Conservation (phyloP, 2,329 filamentous ascomycete species). For the Trichophyton mentagrophytes region DNA sequence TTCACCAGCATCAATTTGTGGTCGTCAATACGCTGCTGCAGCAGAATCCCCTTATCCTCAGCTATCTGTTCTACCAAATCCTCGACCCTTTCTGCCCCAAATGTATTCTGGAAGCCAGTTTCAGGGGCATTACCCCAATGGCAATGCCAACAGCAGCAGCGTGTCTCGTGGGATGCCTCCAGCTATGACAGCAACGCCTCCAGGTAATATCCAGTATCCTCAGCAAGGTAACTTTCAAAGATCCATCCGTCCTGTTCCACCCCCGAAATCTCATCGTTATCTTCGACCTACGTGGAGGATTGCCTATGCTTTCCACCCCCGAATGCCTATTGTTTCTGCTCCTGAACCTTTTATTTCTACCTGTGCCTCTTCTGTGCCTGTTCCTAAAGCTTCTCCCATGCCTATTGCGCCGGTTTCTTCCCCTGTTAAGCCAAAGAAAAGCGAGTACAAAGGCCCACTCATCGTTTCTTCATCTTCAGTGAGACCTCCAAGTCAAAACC, state of each 20-base stretch:
- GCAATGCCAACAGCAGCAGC: neutral
- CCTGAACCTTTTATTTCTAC: neutral
- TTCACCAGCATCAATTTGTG: neutral
- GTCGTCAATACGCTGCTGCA: neutral
- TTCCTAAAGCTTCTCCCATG: neutral
- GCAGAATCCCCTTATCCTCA: neutral
- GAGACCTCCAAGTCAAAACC: neutral
- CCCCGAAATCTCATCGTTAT: neutral
- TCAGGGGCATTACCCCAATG: neutral
- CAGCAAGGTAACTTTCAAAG: constrained; percentile 3
- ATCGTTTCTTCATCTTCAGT: constrained; percentile 9
- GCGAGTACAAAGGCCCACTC: constrained; percentile 10
- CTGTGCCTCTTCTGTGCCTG: neutral
- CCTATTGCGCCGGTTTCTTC: neutral
- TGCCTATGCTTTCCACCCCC: neutral
- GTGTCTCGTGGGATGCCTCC: neutral
- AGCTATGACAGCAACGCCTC: neutral
- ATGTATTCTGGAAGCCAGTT: neutral
- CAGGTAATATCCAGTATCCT: neutral
- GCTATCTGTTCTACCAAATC: neutral
- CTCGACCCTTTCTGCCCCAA: neutral
- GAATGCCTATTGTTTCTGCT: neutral
- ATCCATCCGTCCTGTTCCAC: neutral
- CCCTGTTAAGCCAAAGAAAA: neutral
- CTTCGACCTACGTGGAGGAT: neutral